Base-by-base conservation (phyloP, 108 stramenopile genomes). In the Schizochytrium sp. region DNA sequence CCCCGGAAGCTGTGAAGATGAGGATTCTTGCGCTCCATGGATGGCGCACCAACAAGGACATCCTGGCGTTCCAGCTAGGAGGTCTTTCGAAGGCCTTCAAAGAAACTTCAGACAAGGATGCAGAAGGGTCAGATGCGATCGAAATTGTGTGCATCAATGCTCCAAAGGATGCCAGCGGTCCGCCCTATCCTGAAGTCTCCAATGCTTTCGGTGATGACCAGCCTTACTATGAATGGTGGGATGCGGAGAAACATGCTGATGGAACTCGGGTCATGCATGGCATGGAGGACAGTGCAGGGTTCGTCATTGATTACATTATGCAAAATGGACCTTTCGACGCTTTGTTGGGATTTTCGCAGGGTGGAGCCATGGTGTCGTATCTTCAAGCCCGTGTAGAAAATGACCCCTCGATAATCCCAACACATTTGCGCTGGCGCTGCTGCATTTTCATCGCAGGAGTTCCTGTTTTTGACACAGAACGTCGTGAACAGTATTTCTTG, bases 201-300 rank as follows among this genome's bases (percentile, higher is more conserved):
- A n/a, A 40, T 5, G n/a, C 55, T 40, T 83, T 83, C 40, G 76
- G 76, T 53, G 53, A 83, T 47, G 47, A 83, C 53, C 38, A 49
- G 50, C 50, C 47, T 8, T 83, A 83, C 76, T 83, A 19, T 83
- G 76, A 83, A 28, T 83, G 76, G 76, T 83, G 76, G 76, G 47
- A 49, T 55, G 38, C 76, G 28, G 76, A 83, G 76, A 55, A 83
- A 53, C 47, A 38, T 40, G 76, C 49, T 38, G 76, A 83, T 40
- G 76, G 76, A 5, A 55, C 12, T 10, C 49, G 47, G 47, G 40
- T 83, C 76, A 55, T 47, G 38, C 50, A 83, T 3, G 76, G 76
- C 76, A 49, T 83, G 76, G 76, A 83, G 5, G 76, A 83, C 5
- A n/a, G 50, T 1, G 76, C 55, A 5, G 76, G 55, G 28, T 83